A percentile compares a stretch with the other conserved stretches of the same genome.
Conservation (phyloP, 495 filamentous ascomycete genomes). For the Durotheca rogersii region DNA sequence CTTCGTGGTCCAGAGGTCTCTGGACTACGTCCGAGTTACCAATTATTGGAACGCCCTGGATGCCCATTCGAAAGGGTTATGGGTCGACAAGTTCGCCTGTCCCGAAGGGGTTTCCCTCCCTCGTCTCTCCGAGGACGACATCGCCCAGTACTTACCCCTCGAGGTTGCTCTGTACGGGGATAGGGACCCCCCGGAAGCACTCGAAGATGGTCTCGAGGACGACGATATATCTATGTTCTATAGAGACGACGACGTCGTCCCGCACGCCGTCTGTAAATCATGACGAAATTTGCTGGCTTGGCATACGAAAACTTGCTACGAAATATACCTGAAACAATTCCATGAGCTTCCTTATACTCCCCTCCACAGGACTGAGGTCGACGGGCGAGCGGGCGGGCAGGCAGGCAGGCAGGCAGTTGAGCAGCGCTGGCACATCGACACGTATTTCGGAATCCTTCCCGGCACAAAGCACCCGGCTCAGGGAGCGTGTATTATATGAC, state of each 20-base stretch:
- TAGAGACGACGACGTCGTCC: neutral
- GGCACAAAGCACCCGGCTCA: slow-evolving; percentile 17
- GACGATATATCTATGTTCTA: slow-evolving; percentile 12
- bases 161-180: slow-evolving; percentile 6
- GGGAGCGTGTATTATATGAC: slow-evolving; percentile 17
- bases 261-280: too few species aligned
- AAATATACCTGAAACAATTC: too few species aligned
- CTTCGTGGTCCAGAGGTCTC: slow-evolving; percentile 11
- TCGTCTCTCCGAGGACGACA: slow-evolving; percentile 3
- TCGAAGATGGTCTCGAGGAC: slow-evolving; percentile 18
- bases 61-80: slow-evolving; percentile 5
- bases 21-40: slow-evolving; percentile 8
- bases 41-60: slow-evolving; percentile 15
- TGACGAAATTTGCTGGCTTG: too few species aligned
- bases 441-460: slow-evolving; percentile 1
- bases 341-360: neutral
- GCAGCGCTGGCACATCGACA: neutral
- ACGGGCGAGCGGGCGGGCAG: slow-evolving; percentile 12
- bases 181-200: slow-evolving; percentile 25
- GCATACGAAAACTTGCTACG: too few species aligned
- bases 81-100: slow-evolving; percentile 14
- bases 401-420: neutral
- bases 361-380: too few species aligned
- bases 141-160: slow-evolving; percentile 10
- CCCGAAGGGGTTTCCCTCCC: slow-evolving; percentile 4